Evolutionary conservation across 345 rosid species (phyloP).

Genomic region (Moricandia arvensis): DNA sequence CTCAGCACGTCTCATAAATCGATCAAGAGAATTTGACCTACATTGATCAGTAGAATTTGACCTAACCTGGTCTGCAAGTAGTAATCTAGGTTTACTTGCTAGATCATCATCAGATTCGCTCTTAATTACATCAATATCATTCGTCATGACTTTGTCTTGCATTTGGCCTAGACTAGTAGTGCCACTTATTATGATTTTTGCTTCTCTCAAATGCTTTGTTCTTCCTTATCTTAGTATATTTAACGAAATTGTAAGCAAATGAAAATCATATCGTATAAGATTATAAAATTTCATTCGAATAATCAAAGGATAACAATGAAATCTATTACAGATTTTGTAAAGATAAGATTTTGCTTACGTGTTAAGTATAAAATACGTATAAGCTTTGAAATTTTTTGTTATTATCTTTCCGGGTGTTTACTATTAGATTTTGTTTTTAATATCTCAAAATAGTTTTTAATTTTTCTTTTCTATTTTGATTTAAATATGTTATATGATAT

Average conservation of each 20-base stretch:
- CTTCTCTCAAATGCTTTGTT: not conserved
- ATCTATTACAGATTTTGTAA: not conserved
- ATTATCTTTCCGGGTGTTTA: not conserved
- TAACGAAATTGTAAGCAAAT: not conserved
- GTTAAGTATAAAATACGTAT: not conserved
- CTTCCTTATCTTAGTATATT: not conserved
- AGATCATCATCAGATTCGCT: conserved; percentile 19
- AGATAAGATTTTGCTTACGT: not conserved
- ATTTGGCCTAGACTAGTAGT: not conserved
- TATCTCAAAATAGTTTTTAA: not conserved
- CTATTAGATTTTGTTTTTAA: not conserved
- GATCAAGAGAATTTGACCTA: conserved; percentile 23
- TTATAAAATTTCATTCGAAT: not conserved
- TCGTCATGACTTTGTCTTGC: not conserved
- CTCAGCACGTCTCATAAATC: conserved; percentile 17
- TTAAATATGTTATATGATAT: too few species aligned
- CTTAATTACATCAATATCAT: not conserved
- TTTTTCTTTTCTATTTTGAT: not conserved
- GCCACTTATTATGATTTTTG: not conserved
- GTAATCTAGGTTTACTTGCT: not conserved
- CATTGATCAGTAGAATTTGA: not conserved
- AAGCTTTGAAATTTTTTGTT: not conserved
- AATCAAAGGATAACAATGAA: not conserved
- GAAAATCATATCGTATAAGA: not conserved
- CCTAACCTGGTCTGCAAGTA: not conserved